Conservation (phyloP, 2,329 filamentous ascomycete species). For the Ophiocordyceps polyrhachis-furcata region DNA sequence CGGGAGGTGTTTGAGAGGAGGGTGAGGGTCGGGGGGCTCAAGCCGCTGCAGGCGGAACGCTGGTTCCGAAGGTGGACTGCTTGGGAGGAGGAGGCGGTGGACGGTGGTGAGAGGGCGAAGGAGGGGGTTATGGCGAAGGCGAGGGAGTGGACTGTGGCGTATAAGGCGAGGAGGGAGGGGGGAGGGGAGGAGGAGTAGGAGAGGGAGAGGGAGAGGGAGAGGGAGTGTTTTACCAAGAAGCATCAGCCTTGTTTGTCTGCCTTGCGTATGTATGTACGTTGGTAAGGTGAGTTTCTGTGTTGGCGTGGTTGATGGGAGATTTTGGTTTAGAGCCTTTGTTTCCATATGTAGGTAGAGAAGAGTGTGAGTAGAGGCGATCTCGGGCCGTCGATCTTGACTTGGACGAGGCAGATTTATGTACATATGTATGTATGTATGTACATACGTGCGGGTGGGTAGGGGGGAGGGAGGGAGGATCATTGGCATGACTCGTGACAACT, state of each 20-base stretch:
- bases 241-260: neutral
- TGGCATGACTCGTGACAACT: too few relatives aligned
- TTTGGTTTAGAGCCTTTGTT: too few relatives aligned
- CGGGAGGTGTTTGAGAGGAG: constrained; percentile 72
- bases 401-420: too few relatives aligned
- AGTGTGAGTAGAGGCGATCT: too few relatives aligned
- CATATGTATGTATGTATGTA: too few relatives aligned
- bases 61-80: constrained; percentile 87
- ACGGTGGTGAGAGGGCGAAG: constrained; percentile 41
- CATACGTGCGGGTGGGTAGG: too few relatives aligned
- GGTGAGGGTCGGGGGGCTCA: constrained; percentile 48
- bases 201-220: constrained; percentile 13
- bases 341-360: too few relatives aligned
- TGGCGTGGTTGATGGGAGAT: too few relatives aligned
- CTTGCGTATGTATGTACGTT: too few relatives aligned
- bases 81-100: constrained; percentile 61
- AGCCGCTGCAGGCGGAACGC: constrained; percentile 63
- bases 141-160: constrained; percentile 45
- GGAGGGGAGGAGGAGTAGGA: constrained; percentile 11
- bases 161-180: constrained; percentile 25
- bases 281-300: too few relatives aligned
- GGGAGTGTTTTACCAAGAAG: neutral
- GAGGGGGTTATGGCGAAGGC: constrained; percentile 55
- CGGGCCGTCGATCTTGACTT: too few relatives aligned
- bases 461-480: too few relatives aligned